Evolutionary conservation across 805 yeast species (phyloP).

Genomic region (Komagataella ulmi): DNA sequence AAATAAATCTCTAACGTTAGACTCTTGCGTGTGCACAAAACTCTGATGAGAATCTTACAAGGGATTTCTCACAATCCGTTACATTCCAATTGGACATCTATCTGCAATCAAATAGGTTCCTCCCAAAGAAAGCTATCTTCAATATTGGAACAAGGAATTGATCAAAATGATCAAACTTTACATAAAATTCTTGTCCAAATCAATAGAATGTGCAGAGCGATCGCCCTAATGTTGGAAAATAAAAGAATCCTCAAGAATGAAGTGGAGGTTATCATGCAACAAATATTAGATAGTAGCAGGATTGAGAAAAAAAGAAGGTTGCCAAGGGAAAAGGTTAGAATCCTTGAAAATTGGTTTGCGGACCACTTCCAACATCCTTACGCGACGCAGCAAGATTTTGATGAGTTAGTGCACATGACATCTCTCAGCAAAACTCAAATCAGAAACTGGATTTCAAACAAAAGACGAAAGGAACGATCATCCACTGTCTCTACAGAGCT

Average conservation of each 20-base stretch:
- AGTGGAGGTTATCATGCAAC: neutral
- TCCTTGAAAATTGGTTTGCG: neutral
- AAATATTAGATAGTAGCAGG: neutral
- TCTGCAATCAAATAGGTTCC: neutral
- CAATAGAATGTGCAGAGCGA: neutral
- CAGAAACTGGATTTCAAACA: constrained; percentile 10
- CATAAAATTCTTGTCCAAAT: neutral
- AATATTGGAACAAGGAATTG: neutral
- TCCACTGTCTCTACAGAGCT: neutral
- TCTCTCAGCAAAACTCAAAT: constrained; percentile 8
- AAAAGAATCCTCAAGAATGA: neutral
- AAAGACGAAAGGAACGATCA: neutral
- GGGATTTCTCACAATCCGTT: neutral
- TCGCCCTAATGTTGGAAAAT: neutral
- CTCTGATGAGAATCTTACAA: neutral
- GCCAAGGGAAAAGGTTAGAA: neutral
- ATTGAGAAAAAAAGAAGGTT: neutral
- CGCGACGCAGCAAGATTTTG: constrained; percentile 6
- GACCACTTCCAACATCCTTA: constrained; percentile 6
- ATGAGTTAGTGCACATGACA: constrained; percentile 5
- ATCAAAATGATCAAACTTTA: neutral
- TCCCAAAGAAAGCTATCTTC: neutral
- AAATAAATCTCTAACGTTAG: neutral
- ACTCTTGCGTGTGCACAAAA: neutral
- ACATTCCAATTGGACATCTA: neutral